A percentile compares a stretch with the other conserved stretches of the same genome.
Conservation (phyloP, 2,329 filamentous ascomycete species). For the Cadophora luteo-olivacea region DNA sequence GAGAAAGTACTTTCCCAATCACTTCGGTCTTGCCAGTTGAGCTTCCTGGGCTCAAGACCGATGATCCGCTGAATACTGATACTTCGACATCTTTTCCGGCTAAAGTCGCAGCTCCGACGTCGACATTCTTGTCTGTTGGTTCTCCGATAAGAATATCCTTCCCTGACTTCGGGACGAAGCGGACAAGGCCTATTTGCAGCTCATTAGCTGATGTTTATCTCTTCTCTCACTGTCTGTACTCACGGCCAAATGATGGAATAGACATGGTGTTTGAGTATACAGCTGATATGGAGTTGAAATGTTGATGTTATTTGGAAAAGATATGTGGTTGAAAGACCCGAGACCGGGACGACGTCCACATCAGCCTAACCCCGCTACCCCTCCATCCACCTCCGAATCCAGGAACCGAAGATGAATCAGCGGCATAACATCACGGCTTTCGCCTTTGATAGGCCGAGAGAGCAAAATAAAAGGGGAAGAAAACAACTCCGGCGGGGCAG, state of each 20-base stretch:
- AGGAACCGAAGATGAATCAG: not conserved
- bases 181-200: conserved; percentile 57
- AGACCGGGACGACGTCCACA: conserved; percentile 2
- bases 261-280: conserved; percentile 25
- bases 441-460: not conserved
- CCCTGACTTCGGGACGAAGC: conserved; percentile 61
- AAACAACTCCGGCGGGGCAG: conserved; percentile 13
- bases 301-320: not conserved
- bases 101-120: conserved; percentile 63
- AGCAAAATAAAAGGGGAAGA: not conserved
- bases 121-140: conserved; percentile 57
- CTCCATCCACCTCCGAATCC: conserved; percentile 5
- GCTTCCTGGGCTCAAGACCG: conserved; percentile 60
- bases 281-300: not conserved
- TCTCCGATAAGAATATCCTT: conserved; percentile 61
- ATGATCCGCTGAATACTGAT: conserved; percentile 62
- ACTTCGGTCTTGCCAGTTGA: conserved; percentile 55
- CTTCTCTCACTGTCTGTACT: not conserved
- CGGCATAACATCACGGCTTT: conserved; percentile 20
- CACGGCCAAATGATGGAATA: conserved; percentile 36
- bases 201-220: conserved; percentile 1
- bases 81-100: conserved; percentile 63
- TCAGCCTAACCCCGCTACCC: conserved; percentile 13
- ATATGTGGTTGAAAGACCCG: not conserved
- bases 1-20: conserved; percentile 52